A percentile compares a stretch with the other conserved stretches of the same genome.
phyloP scores from a whole-genome alignment of 106 monocot genomes.

The Narthecium ossifragum region DNA sequence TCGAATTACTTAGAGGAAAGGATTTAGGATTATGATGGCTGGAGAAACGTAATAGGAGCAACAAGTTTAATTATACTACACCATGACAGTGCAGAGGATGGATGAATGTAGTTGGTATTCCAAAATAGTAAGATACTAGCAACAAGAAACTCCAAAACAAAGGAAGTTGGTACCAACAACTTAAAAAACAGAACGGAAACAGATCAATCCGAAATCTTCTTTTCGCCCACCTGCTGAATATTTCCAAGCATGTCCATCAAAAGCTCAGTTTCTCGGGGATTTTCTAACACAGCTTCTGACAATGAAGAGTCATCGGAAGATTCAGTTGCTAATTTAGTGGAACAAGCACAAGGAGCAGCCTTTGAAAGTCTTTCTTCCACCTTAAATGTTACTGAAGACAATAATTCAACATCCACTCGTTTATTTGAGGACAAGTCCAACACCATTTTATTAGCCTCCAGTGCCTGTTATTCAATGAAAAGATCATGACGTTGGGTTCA shows the following conservation, averaged over 20 bases:
- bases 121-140: too few relatives aligned
- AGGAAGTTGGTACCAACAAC: background rate
- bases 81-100: too few relatives aligned
- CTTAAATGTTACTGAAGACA: conserved; percentile 54
- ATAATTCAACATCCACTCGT: conserved; percentile 51
- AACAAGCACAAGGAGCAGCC: conserved; percentile 5
- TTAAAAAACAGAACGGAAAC: background rate
- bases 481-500: too few relatives aligned
- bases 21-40: background rate
- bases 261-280: conserved; percentile 41
- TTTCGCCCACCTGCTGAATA: conserved; percentile 77
- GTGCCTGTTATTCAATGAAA: conserved; percentile 48
- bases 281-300: conserved; percentile 10
- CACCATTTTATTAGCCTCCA: conserved; percentile 77
- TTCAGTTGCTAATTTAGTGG: conserved; percentile 5
- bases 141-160: background rate
- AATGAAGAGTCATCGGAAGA: conserved; percentile 8
- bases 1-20: conserved; percentile 46
- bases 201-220: conserved; percentile 13
- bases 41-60: too few relatives aligned
- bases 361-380: conserved; percentile 39
- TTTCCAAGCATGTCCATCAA: conserved; percentile 69
- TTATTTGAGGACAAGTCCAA: conserved; percentile 66
- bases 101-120: too few relatives aligned
- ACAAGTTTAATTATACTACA: too few relatives aligned